A percentile compares a stretch with the other conserved stretches of the same genome.
Evolutionary conservation across 2,329 filamentous ascomycete species (phyloP).

Genomic region (Rhynchosporium secalis): DNA sequence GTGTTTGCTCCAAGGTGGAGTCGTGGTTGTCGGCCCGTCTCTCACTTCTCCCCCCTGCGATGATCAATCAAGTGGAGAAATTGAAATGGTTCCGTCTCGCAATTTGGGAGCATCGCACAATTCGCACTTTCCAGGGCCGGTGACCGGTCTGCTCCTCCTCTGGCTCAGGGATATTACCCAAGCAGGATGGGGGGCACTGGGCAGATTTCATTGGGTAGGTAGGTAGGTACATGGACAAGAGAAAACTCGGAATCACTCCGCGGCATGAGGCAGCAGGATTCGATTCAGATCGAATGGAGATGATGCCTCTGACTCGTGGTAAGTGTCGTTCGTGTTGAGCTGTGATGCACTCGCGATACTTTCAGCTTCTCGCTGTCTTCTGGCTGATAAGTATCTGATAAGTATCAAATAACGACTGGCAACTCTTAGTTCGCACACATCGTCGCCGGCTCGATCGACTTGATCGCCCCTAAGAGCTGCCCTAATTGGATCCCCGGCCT

Average conservation of each 20-base stretch:
- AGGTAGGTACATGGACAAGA: background rate
- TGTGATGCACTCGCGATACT: background rate
- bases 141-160: slow-evolving; percentile 10
- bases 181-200: background rate
- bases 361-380: background rate
- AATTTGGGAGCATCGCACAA: slow-evolving; percentile 12
- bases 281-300: background rate
- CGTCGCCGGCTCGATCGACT: background rate
- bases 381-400: background rate
- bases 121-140: background rate
- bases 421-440: background rate
- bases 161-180: background rate
- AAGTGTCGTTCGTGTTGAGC: background rate
- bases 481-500: slow-evolving; percentile 14
- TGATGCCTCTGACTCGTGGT: slow-evolving; percentile 5
- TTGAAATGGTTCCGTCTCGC: slow-evolving; percentile 13
- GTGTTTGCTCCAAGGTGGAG: background rate
- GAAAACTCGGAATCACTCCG: background rate
- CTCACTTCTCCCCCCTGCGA: slow-evolving; percentile 21
- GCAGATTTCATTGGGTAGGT: background rate
- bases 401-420: background rate
- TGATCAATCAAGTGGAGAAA: slow-evolving; percentile 20
- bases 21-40: slow-evolving; percentile 24
- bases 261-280: background rate
- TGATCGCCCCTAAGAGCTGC: slow-evolving; percentile 24